Evolutionary conservation across 768 basidiomycete genomes (phyloP).

Genomic region (Phaffia tasmanica): DNA sequence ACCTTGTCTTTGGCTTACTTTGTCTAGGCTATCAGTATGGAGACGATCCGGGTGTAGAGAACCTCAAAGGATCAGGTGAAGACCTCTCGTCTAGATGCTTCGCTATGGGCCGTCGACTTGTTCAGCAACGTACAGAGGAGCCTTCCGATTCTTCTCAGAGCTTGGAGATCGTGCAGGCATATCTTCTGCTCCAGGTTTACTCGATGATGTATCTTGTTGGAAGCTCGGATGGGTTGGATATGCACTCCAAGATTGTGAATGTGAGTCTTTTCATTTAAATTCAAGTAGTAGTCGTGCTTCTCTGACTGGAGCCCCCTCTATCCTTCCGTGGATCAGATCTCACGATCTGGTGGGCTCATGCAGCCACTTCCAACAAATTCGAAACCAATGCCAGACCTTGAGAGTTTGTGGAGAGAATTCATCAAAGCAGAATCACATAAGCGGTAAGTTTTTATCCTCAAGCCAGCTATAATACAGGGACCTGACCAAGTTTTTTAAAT

Average conservation of each 20-base stretch:
- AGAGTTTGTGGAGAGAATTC: slow-evolving; percentile 29
- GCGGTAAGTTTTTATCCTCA: slow-evolving; percentile 46
- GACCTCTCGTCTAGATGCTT: slow-evolving; percentile 23
- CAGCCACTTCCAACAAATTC: slow-evolving; percentile 29
- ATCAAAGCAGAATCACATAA: slow-evolving; percentile 41
- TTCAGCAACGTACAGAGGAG: slow-evolving; percentile 17
- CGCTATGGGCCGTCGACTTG: slow-evolving; percentile 6
- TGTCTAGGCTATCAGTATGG: slow-evolving; percentile 26
- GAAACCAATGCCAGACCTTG: slow-evolving; percentile 21
- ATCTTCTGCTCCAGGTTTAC: slow-evolving; percentile 27
- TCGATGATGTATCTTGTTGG: slow-evolving; percentile 25
- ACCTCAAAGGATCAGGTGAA: slow-evolving; percentile 1
- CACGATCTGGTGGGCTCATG: slow-evolving; percentile 28
- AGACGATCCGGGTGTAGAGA: slow-evolving; percentile 6
- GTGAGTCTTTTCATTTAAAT: slow-evolving; percentile 22
- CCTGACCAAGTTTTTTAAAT: neutral
- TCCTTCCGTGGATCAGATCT: slow-evolving; percentile 19
- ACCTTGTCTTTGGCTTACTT: slow-evolving; percentile 27
- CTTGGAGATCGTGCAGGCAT: slow-evolving; percentile 27
- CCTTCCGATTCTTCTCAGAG: slow-evolving; percentile 11
- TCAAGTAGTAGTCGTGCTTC: neutral
- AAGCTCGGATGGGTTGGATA: slow-evolving; percentile 25
- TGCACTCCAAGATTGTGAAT: slow-evolving; percentile 27
- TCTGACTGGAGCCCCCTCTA: neutral
- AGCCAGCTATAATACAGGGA: neutral